phyloP scores from a whole-genome alignment of 78 protist genomes.

The Dictyostelium firmibasis region DNA sequence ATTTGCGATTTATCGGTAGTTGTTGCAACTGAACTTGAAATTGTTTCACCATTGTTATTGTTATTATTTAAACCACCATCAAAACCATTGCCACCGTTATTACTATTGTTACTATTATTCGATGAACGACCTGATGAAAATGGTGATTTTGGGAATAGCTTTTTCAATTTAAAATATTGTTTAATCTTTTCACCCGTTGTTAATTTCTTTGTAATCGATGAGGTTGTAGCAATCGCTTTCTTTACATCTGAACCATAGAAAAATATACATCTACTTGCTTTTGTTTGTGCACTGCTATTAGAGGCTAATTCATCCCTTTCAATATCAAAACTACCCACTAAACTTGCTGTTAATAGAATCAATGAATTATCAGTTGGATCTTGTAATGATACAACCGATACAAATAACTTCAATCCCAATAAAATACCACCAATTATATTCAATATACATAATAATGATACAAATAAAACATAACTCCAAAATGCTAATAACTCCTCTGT shows the following conservation, averaged over 20 bases:
- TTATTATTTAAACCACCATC: background rate
- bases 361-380: constrained; percentile 10
- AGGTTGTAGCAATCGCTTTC: constrained; percentile 19
- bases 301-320: constrained; percentile 7
- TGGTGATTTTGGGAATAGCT: background rate
- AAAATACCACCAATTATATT: constrained; percentile 58
- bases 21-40: background rate
- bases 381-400: constrained; percentile 32
- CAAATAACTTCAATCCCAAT: constrained; percentile 39
- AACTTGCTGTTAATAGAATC: constrained; percentile 54
- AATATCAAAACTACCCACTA: constrained; percentile 56
- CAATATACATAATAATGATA: constrained; percentile 18
- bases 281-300: background rate
- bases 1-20: background rate
- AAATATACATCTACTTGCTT: background rate
- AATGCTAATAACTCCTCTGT: constrained; percentile 43
- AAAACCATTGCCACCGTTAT: background rate
- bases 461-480: constrained; percentile 65
- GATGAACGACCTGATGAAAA: background rate
- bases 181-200: background rate
- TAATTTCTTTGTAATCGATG: background rate
- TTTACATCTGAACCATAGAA: constrained; percentile 59
- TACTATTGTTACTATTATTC: background rate
- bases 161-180: background rate
- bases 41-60: background rate